Evolutionary conservation across 768 basidiomycete species (phyloP).

Genomic region (Tricholoma sp.): DNA sequence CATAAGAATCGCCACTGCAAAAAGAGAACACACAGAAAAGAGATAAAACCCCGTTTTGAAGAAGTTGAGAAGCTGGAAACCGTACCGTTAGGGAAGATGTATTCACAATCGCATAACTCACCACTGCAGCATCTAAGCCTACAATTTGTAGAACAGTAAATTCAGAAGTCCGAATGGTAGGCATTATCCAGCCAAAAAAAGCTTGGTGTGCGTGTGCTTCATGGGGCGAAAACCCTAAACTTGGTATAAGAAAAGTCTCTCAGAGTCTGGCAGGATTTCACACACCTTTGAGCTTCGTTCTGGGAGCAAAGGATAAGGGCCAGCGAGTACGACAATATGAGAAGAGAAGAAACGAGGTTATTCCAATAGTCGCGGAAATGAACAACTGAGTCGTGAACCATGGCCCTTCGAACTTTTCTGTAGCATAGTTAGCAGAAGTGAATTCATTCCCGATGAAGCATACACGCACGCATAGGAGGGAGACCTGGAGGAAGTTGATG

Average conservation of each 20-base stretch:
- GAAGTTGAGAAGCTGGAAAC: slow-evolving; percentile 78
- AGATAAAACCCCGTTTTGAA: slow-evolving; percentile 93
- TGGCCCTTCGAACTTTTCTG: slow-evolving; percentile 84
- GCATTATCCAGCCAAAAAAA: slow-evolving; percentile 96
- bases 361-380: slow-evolving; percentile 73
- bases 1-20: slow-evolving; percentile 84
- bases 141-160: slow-evolving; percentile 94
- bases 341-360: slow-evolving; percentile 80
- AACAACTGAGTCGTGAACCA: slow-evolving; percentile 93
- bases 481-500: slow-evolving; percentile 29
- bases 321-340: slow-evolving; percentile 84
- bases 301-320: slow-evolving; percentile 87
- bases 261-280: slow-evolving; percentile 4
- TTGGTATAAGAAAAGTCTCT: slow-evolving; percentile 1
- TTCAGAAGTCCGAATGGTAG: slow-evolving; percentile 86
- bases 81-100: not conserved
- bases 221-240: slow-evolving; percentile 83
- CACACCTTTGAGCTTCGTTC: slow-evolving; percentile 89
- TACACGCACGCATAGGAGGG: slow-evolving; percentile 22
- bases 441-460: not conserved
- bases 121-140: slow-evolving; percentile 94
- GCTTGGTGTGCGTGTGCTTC: slow-evolving; percentile 84
- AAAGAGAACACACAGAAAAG: slow-evolving; percentile 81
- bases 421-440: not conserved
- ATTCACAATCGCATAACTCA: slow-evolving; percentile 33